These are phyloP conservation scores for Flaveria robusta DNA, from an alignment of 129 eudicot genomes.

Conservation along the genomic window DNA sequence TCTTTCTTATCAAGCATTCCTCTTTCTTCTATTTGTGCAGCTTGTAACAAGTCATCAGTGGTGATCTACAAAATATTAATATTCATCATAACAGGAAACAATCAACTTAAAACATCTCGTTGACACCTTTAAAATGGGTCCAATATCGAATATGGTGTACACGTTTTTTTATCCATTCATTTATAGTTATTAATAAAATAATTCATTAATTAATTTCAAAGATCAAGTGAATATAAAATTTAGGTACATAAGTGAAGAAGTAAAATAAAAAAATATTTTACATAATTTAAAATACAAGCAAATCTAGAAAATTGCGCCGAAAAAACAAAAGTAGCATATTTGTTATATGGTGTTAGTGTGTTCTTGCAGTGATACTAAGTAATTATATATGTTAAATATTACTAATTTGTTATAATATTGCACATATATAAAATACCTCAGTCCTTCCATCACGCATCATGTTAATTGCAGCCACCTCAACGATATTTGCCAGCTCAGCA, in stretches of 20 bases:
- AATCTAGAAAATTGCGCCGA: not conserved
- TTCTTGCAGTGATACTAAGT: not conserved
- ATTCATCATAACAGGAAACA: not conserved
- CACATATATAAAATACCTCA: slow-evolving; percentile 55
- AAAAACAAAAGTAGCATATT: not conserved
- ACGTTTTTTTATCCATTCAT: not conserved
- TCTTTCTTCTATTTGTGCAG: slow-evolving; percentile 90
- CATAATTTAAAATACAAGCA: not conserved
- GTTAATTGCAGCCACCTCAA: slow-evolving; percentile 85
- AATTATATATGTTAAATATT: not conserved
- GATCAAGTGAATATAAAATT: not conserved
- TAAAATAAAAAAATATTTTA: not conserved
- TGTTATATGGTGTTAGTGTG: not conserved
- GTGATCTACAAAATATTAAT: slow-evolving; percentile 56
- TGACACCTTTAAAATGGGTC: not conserved
- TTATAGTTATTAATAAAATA: not conserved
- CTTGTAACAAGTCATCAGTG: slow-evolving; percentile 93
- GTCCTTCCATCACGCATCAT: slow-evolving; percentile 95
- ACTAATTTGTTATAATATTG: not conserved
- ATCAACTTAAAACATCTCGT: not conserved
- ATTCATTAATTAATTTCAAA: not conserved
- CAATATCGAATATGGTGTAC: not conserved
- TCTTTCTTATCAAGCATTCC: slow-evolving; percentile 88
- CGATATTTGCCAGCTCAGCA: slow-evolving; percentile 88
- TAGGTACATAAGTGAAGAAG: not conserved